Conservation (phyloP, 352 stramenopile genomes). For the Aphanomyces astaci region DNA sequence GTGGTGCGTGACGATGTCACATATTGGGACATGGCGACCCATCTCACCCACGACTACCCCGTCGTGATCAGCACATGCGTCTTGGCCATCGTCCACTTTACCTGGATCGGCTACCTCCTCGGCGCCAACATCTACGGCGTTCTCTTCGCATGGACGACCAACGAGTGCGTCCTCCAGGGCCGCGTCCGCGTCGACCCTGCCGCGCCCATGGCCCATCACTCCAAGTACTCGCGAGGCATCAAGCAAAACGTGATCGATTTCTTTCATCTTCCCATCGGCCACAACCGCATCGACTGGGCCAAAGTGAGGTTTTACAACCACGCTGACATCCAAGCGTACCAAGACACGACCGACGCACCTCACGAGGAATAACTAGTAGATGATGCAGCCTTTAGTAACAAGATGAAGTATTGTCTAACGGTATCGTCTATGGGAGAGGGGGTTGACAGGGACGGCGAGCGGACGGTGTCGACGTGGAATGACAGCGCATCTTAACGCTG, state of each 20-base stretch:
- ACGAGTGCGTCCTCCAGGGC: conserved; percentile 60
- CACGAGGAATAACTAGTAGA: neutral
- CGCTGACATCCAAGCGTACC: neutral
- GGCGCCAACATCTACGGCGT: conserved; percentile 60
- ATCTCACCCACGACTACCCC: conserved; percentile 56
- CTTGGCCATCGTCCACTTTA: conserved; percentile 46
- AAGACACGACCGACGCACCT: neutral
- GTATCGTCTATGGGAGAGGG: too few species aligned
- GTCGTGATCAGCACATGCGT: conserved; percentile 44
- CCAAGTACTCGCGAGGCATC: conserved; percentile 48
- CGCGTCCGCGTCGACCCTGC: conserved; percentile 36
- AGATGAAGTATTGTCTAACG: too few species aligned
- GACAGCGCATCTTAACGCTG: too few species aligned
- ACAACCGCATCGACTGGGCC: conserved; percentile 13
- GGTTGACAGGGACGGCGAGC: too few species aligned
- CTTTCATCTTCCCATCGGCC: conserved; percentile 29
- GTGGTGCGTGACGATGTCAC: conserved; percentile 5
- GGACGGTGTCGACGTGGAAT: too few species aligned
- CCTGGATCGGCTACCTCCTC: conserved; percentile 70
- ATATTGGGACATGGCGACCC: conserved; percentile 32
- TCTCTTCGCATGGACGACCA: conserved; percentile 54
- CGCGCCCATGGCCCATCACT: neutral
- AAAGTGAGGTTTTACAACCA: neutral
- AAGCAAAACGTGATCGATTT: conserved; percentile 57
- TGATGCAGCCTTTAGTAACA: too few species aligned